These are phyloP conservation scores for Fragaria iinumae DNA, from an alignment of 306 rosid species.

Conservation along the genomic window DNA sequence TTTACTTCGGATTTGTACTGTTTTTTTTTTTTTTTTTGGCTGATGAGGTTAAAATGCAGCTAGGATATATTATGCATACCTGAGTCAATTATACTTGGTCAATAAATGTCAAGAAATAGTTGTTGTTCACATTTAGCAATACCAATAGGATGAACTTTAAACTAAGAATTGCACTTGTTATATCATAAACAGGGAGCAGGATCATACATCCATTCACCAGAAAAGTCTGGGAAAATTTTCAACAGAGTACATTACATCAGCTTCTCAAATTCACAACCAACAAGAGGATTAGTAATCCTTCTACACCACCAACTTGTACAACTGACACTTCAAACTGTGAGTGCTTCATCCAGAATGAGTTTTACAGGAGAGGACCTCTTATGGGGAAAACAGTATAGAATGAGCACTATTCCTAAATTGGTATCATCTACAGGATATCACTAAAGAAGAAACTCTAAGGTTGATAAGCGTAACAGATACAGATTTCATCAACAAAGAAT, in stretches of 20 bases:
- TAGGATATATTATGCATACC: neutral
- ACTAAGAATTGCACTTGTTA: neutral
- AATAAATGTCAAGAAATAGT: no score
- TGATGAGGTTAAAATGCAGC: neutral
- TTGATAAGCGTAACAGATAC: neutral
- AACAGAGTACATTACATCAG: neutral
- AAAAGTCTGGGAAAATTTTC: neutral
- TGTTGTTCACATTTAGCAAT: neutral
- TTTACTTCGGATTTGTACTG: neutral
- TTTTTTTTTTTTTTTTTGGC: neutral
- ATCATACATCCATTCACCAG: neutral
- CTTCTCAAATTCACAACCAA: neutral
- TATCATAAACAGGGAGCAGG: slow-evolving; percentile 4
- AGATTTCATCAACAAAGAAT: slow-evolving; percentile 6
- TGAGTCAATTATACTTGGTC: neutral
- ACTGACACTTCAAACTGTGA: neutral
- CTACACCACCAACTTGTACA: slow-evolving; percentile 5
- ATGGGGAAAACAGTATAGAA: neutral
- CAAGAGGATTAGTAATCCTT: neutral
- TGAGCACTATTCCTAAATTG: neutral
- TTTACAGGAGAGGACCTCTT: neutral
- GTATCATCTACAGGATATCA: neutral
- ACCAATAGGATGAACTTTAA: neutral
- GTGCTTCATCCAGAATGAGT: neutral
- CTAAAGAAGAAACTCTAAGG: neutral